Percentiles rank a stretch among this genome's conserved stretches.
These are phyloP conservation scores for Coemansia asiatica DNA, from an alignment of 192 early-diverging fungal genomes.

Conservation along the genomic window DNA sequence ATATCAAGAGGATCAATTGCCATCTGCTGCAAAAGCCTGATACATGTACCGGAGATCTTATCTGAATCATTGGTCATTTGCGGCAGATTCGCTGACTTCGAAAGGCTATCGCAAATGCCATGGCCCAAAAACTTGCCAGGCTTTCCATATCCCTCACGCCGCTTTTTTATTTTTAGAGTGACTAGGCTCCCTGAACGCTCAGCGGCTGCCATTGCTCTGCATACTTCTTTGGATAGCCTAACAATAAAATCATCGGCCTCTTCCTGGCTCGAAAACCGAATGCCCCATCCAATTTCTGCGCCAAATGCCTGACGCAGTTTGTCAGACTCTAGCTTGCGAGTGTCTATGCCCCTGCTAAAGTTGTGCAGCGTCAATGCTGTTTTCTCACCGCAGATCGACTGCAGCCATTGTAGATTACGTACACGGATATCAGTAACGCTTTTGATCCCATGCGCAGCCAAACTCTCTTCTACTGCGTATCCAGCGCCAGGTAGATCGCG, in stretches of 20 bases:
- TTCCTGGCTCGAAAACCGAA: constrained; percentile 72
- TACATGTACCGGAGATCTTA: constrained; percentile 19
- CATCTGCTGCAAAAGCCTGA: constrained; percentile 24
- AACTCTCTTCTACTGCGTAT: constrained; percentile 45
- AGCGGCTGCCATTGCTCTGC: constrained; percentile 59
- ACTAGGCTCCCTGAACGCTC: constrained; percentile 61
- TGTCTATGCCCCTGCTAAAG: constrained; percentile 76
- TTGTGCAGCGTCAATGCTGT: constrained; percentile 68
- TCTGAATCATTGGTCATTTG: constrained; percentile 55
- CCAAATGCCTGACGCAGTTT: constrained; percentile 73
- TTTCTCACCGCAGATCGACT: constrained; percentile 69
- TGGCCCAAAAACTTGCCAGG: constrained; percentile 66
- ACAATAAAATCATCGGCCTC: constrained; percentile 71
- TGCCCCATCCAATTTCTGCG: constrained; percentile 85
- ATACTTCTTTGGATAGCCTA: constrained; percentile 67
- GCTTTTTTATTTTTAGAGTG: constrained; percentile 67
- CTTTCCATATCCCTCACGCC: constrained; percentile 54
- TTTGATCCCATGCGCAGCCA: constrained; percentile 49
- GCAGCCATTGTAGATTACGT: constrained; percentile 48
- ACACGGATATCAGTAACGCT: constrained; percentile 55
- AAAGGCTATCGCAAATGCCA: constrained; percentile 64
- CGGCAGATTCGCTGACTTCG: constrained; percentile 54
- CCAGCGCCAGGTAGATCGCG: constrained; percentile 61
- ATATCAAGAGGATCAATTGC: constrained; percentile 38
- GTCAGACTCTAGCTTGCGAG: constrained; percentile 64